Evolutionary conservation across 139 green algal genomes (phyloP).

Genomic region (Coelastrella sp.): DNA sequence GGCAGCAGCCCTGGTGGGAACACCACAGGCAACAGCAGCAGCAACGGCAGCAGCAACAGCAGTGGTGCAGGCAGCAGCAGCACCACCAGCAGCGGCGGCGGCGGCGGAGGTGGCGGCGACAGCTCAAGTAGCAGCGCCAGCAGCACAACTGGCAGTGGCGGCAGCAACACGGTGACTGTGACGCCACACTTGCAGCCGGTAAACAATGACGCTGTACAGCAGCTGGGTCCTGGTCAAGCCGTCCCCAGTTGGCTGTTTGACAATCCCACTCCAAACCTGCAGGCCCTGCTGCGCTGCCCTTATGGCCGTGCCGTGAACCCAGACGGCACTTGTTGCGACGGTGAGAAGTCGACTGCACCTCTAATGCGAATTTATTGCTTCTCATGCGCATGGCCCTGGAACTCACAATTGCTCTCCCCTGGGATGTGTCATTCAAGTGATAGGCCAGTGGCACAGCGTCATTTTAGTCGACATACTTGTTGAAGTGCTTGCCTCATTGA

Average conservation of each 20-base stretch:
- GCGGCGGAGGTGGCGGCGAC: neutral
- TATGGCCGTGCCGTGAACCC: neutral
- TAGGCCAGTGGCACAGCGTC: too few species aligned
- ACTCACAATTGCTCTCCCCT: too few species aligned
- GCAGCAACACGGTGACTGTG: neutral
- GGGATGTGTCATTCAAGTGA: too few species aligned
- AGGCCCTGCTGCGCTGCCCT: slow-evolving; percentile 18
- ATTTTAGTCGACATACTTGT: too few species aligned
- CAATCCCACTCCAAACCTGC: neutral
- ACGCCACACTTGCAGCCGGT: neutral
- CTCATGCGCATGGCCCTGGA: too few species aligned
- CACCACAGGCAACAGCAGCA: neutral
- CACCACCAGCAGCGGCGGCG: neutral
- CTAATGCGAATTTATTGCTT: neutral
- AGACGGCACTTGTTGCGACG: slow-evolving; percentile 26
- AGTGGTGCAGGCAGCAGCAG: neutral
- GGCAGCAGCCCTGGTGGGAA: neutral
- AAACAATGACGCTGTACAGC: neutral
- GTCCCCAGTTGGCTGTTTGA: neutral
- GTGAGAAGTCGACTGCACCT: neutral
- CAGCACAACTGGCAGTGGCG: neutral
- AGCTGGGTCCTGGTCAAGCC: neutral
- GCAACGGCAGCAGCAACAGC: slow-evolving; percentile 13
- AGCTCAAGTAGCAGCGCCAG: neutral
- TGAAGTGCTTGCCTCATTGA: too few species aligned